Conservation (phyloP, 129 eudicot species). For the Scalesia atractyloides region DNA sequence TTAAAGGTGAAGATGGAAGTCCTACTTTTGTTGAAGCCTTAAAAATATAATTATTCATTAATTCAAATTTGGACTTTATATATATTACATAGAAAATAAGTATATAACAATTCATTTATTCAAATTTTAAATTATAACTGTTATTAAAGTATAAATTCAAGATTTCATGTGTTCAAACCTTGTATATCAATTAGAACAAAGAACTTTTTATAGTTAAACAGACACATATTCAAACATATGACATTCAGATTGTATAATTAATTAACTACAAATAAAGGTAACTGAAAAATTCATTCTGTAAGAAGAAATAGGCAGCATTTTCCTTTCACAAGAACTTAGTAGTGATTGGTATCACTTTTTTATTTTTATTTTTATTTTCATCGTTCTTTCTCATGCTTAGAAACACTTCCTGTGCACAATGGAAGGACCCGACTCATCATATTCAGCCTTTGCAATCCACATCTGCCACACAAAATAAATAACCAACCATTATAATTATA, state of each 20-base stretch:
- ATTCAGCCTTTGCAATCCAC: conserved; percentile 69
- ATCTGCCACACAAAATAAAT: conserved; percentile 42
- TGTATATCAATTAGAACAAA: conserved; percentile 1
- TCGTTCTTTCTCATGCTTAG: conserved; percentile 28
- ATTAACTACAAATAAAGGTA: conserved; percentile 13
- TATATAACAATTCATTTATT: no score
- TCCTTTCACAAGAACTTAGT: conserved; percentile 18
- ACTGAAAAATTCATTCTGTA: conserved; percentile 5
- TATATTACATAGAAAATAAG: no score
- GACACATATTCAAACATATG: conserved; percentile 23
- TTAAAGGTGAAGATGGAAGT: no score
- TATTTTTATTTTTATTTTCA: conserved; percentile 24
- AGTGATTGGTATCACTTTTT: conserved; percentile 21
- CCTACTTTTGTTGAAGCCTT: no score
- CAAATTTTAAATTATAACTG: no score
- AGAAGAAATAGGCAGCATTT: conserved; percentile 29
- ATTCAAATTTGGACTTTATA: no score
- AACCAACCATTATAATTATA: neutral
- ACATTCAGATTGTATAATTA: conserved; percentile 23
- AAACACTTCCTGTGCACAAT: conserved; percentile 74
- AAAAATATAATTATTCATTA: no score
- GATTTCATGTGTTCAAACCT: neutral
- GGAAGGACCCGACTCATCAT: conserved; percentile 51
- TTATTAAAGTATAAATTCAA: neutral
- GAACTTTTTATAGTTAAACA: conserved; percentile 19